Evolutionary conservation across 2,329 filamentous ascomycete species (phyloP).

Genomic region (Juglanconis juglandina): DNA sequence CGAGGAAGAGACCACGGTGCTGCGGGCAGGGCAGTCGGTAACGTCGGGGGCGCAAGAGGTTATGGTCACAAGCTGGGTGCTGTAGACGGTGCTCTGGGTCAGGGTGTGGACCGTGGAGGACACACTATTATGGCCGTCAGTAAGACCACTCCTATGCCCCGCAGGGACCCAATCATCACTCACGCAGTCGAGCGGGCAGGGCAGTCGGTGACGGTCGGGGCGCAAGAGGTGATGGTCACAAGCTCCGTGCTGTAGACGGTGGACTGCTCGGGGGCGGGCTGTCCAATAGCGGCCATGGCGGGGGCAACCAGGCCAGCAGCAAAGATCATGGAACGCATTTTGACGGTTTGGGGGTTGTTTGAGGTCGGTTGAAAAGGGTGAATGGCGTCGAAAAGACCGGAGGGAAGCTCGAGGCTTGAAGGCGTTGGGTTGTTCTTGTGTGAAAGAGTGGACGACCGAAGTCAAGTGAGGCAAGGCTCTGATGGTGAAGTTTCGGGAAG

Average conservation of each 20-base stretch:
- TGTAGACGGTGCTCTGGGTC: slow-evolving; percentile 58
- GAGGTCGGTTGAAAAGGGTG: slow-evolving; percentile 20
- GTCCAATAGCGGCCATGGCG: slow-evolving; percentile 33
- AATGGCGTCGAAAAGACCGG: slow-evolving; percentile 23
- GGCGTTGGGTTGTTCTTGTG: slow-evolving; percentile 17
- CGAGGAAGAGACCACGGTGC: slow-evolving; percentile 30
- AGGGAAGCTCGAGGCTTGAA: slow-evolving; percentile 27
- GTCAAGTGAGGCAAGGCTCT: slow-evolving; percentile 32
- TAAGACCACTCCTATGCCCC: background rate
- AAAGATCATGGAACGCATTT: slow-evolving; percentile 57
- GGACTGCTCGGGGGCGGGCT: slow-evolving; percentile 24
- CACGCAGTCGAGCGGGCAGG: slow-evolving; percentile 30
- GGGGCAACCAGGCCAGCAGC: slow-evolving; percentile 48
- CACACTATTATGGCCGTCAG: slow-evolving; percentile 31
- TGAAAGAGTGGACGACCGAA: slow-evolving; percentile 41
- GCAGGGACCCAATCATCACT: slow-evolving; percentile 32
- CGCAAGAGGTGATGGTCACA: slow-evolving; percentile 61
- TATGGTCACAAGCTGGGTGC: slow-evolving; percentile 57
- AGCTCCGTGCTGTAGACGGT: slow-evolving; percentile 57
- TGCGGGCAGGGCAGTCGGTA: slow-evolving; percentile 46
- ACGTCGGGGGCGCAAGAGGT: slow-evolving; percentile 55
- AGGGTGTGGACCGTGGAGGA: slow-evolving; percentile 57
- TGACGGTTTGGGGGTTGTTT: slow-evolving; percentile 34
- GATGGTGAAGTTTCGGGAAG: slow-evolving; percentile 22
- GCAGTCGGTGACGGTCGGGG: slow-evolving; percentile 51